Base-by-base conservation (phyloP, 345 rosid genomes). In the Eucalyptus cloeziana region DNA sequence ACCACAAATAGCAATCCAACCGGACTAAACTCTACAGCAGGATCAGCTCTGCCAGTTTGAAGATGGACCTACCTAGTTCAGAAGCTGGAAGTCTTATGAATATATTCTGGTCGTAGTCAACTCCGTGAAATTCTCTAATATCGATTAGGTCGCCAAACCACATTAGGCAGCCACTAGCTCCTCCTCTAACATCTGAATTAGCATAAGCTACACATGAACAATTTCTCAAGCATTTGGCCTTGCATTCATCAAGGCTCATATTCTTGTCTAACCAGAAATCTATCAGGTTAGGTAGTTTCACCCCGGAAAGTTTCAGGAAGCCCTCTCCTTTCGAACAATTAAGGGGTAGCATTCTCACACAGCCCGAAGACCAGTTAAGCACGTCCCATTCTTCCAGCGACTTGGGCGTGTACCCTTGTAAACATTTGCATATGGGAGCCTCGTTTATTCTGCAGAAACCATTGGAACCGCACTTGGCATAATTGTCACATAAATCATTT, bases 171-270 rank as follows among this genome's bases (percentile, higher is more conserved):
- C 94, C 94, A 2, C 87, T 56, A 22, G 90, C 93, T 87, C 91
- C 92, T 52, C 85, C 90, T 37, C 47, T 67, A 47, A 93, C 88
- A 60, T 90, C 87, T 8, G 90, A 83, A 88, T 40, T 88, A 11
- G 92, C 89, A 87, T 91, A 93, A 88, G 94, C 95, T 7, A 49
- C 86, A 21, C 94, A 93, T 44, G 92, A 92, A 87, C 95, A 93
- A 33, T 91, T 90, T 25, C 58, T 67, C 76, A 83, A 81, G 86
- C 95, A 93, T 86, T 50, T 4, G 13, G 67, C 60, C 88, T 86
- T 27, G 51, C 93, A 92, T 51, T 91, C 89, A 10, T 49, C n/a
- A 2, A 87, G 92, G 88, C 79, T 85, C 87, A 91, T 88, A 54
- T 71, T 91, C 52, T 17, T 54, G 21, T 90, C 87, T 44, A 47